These are phyloP conservation scores for Pseudogymnoascus sp. DNA, from an alignment of 2,329 filamentous ascomycete genomes.

Conservation along the genomic window DNA sequence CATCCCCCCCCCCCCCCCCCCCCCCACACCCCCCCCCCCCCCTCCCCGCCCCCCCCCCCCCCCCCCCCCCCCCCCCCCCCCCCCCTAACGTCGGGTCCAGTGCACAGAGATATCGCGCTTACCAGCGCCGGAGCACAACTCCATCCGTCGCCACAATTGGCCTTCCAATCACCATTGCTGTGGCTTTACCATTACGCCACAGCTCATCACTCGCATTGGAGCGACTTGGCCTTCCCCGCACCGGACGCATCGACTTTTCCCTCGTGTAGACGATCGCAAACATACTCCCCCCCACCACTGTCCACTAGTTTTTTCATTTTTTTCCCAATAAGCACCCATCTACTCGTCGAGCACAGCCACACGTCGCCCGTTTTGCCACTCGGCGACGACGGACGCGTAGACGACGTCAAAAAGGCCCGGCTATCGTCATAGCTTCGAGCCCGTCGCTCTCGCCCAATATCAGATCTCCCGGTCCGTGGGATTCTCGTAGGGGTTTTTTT, in stretches of 20 bases:
- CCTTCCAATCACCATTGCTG: background rate
- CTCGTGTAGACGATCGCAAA: background rate
- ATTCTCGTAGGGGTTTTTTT: background rate
- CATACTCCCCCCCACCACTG: background rate
- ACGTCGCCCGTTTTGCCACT: background rate
- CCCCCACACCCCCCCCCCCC: background rate
- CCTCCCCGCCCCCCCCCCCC: background rate
- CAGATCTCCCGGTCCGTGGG: background rate
- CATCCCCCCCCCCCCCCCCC: background rate
- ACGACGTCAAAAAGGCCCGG: background rate
- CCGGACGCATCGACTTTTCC: background rate
- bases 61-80: background rate
- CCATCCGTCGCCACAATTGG: background rate
- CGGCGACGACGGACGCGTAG: background rate
- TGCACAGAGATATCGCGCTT: background rate
- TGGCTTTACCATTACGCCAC: slow-evolving; percentile 1
- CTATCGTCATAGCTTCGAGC: background rate
- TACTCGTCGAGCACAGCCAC: background rate
- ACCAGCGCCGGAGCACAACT: background rate
- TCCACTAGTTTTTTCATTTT: slow-evolving; percentile 1
- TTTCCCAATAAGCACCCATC: background rate
- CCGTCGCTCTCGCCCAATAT: background rate
- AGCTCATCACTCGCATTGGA: background rate
- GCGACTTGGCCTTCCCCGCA: background rate
- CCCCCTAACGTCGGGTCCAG: background rate